Evolutionary conservation across 345 rosid species (phyloP), one percentile per base, ranked within the genome.

Genomic region (Barbarea vulgaris): DNA sequence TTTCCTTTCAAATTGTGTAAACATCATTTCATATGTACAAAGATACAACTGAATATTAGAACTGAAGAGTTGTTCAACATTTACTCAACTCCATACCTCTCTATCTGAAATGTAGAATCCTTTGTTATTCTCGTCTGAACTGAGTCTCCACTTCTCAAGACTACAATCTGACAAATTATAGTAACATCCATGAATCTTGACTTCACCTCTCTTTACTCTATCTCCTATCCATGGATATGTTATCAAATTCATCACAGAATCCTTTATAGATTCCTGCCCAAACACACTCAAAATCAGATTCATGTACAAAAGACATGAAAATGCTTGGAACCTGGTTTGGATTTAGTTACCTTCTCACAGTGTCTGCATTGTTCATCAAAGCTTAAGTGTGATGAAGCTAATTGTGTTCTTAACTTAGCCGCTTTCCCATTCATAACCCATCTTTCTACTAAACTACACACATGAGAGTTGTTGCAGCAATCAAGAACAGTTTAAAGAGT

Each of bases 361-460:
- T 85, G 82, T 67, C 85, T 85, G 83, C 98, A 91, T 80, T 91
- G 96, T 78, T 78, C 84, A 30, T 91, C 97, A 75, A 94, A 94
- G 78, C 80, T 81, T 36, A 86, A 93, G 67, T 85, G 74, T 24
- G 88, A 83, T 68, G 89, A 82, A 42, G 73, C 84, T 55, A 83
- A 85, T 76, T 85, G 83, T 61, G 95, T 91, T 80, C 82, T 90
- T 36, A 81, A 36, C 55, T 88, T 86, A 69, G 97, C 97, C 17
- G 83, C 75, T 85, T 84, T 86, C 41, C 91, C 98, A 51, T 84
- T 83, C 31, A 79, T 67, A 41, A 94, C 95, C 97, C 98, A 94
- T 68, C 84, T 87, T 64, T 84, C 91, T 62, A 90, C 89, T 53
- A 91, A 87, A 86, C 91, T 84, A 81, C 81, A 71, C 13, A 41